These are phyloP conservation scores for Falciphora oryzae DNA, from an alignment of 2,329 filamentous ascomycete genomes.

Conservation along the genomic window DNA sequence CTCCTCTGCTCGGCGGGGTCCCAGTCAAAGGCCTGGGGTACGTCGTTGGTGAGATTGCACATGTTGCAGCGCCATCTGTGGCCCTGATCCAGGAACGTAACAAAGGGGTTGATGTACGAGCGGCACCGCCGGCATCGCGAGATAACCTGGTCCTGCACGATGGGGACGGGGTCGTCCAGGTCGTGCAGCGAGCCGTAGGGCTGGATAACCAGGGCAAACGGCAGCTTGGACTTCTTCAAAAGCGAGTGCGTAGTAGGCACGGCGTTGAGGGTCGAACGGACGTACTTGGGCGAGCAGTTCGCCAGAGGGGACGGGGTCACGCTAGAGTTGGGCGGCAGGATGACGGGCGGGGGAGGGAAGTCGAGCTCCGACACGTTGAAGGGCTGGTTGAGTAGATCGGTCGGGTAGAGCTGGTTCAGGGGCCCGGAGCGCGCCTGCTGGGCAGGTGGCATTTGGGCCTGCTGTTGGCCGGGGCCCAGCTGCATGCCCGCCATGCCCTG, in stretches of 20 bases:
- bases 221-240: conserved; percentile 93
- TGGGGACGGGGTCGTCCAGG: conserved; percentile 80
- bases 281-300: conserved; percentile 90
- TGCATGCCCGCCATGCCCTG: conserved; percentile 83
- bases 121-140: conserved; percentile 92
- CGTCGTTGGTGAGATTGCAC: conserved; percentile 98
- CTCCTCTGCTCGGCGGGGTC: conserved; percentile 86
- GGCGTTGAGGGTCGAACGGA: conserved; percentile 91
- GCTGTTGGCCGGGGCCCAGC: conserved; percentile 59
- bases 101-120: conserved; percentile 97
- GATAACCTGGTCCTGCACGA: conserved; percentile 96
- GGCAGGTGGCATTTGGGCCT: conserved; percentile 26
- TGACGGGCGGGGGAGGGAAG: conserved; percentile 81
- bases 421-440: conserved; percentile 41
- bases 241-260: conserved; percentile 88
- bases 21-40: conserved; percentile 99
- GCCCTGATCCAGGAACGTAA: conserved; percentile 92
- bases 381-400: conserved; percentile 84
- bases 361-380: conserved; percentile 94
- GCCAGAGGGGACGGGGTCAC: conserved; percentile 86
- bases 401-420: conserved; percentile 86
- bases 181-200: conserved; percentile 92
- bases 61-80: conserved; percentile 99
- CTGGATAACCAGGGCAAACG: conserved; percentile 92
- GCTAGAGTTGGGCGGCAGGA: conserved; percentile 80